These are phyloP conservation scores for Spergularia bocconei DNA, from an alignment of 148 eudicot species.

Conservation along the genomic window DNA sequence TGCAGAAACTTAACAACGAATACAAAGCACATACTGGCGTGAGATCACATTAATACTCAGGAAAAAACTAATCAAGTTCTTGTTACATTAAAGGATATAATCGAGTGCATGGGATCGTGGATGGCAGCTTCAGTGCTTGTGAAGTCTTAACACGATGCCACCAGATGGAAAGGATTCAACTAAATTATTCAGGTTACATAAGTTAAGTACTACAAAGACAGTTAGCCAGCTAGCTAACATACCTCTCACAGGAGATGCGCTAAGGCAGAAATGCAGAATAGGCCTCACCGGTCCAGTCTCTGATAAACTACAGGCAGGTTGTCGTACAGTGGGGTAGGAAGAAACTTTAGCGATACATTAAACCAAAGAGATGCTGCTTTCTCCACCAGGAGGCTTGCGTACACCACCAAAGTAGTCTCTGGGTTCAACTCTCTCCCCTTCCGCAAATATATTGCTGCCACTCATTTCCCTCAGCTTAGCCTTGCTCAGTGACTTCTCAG, in stretches of 20 bases:
- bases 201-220: conserved; percentile 12
- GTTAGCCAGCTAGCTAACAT: conserved; percentile 33
- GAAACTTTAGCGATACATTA: conserved; percentile 21
- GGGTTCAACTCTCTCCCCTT: conserved; percentile 64
- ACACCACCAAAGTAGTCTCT: conserved; percentile 77
- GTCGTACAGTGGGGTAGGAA: conserved; percentile 5
- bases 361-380: conserved; percentile 84
- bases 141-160: conserved; percentile 18
- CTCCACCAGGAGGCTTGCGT: conserved; percentile 94
- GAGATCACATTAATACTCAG: no score
- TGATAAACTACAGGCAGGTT: conserved; percentile 9
- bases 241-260: conserved; percentile 7
- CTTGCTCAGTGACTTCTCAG: conserved; percentile 70
- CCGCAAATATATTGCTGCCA: conserved; percentile 80
- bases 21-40: no score
- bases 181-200: conserved; percentile 23
- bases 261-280: background rate
- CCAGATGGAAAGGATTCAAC: conserved; percentile 14
- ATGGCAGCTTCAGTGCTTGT: background rate
- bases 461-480: conserved; percentile 95
- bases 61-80: background rate
- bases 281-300: background rate
- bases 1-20: no score
- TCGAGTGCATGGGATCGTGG: background rate
- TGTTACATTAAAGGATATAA: background rate